Conservation (phyloP, 2,329 filamentous ascomycete genomes). For the Arachnomyces sp. region DNA sequence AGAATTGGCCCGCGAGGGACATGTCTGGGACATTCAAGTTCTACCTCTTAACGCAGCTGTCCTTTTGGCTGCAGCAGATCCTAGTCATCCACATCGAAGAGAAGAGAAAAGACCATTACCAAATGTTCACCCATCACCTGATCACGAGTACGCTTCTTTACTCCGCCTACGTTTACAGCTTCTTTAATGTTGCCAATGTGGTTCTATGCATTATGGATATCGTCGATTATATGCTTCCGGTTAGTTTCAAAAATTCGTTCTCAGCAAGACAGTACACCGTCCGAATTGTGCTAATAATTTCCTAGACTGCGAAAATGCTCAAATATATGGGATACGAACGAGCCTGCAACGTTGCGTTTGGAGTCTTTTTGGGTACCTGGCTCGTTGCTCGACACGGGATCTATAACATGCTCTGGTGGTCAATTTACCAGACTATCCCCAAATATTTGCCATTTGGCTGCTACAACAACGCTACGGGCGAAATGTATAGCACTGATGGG, state of each 20-base stretch:
- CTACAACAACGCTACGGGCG: constrained; percentile 49
- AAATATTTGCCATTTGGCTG: constrained; percentile 60
- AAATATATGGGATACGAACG: constrained; percentile 76
- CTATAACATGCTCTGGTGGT: constrained; percentile 75
- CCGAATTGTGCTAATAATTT: not conserved
- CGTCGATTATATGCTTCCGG: constrained; percentile 79
- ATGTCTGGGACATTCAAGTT: constrained; percentile 68
- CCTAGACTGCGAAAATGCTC: constrained; percentile 77
- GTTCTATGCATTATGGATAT: constrained; percentile 91
- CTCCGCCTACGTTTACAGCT: constrained; percentile 76
- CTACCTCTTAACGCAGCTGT: constrained; percentile 84
- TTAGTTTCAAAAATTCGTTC: constrained; percentile 41
- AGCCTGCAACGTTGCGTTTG: constrained; percentile 76
- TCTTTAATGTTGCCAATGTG: constrained; percentile 79
- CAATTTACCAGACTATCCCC: constrained; percentile 62
- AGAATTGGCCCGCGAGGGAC: constrained; percentile 72
- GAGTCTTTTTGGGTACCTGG: constrained; percentile 79
- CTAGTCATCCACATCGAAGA: constrained; percentile 92
- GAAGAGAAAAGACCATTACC: constrained; percentile 85
- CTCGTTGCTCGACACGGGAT: constrained; percentile 72
- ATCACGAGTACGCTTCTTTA: constrained; percentile 77
- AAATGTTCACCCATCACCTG: constrained; percentile 94
- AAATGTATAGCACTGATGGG: constrained; percentile 27
- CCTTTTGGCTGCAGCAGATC: constrained; percentile 92
- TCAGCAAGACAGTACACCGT: not conserved